Percentiles rank a stretch among this genome's conserved stretches.
Evolutionary conservation across 2,329 filamentous ascomycete species (phyloP).

Genomic region (Bipolaris sorokiniana): DNA sequence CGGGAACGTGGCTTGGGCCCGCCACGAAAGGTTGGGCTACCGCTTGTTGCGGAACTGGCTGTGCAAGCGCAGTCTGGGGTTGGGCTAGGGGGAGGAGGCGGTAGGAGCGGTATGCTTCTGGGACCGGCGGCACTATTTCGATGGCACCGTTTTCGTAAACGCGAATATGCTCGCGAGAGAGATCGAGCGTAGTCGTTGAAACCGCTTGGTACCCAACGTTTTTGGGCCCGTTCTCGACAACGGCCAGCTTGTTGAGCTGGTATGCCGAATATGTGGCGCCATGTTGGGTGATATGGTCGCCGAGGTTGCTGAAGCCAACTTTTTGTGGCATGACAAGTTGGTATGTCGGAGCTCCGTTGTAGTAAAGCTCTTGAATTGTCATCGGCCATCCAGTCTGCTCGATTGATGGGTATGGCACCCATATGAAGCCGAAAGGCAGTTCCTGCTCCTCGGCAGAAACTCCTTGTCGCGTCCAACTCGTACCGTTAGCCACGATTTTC

Average conservation of each 20-base stretch:
- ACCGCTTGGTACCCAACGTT: background rate
- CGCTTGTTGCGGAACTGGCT: background rate
- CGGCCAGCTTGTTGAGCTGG: background rate
- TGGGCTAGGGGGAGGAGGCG: too few species aligned
- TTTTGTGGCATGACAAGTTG: background rate
- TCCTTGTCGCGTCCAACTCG: background rate
- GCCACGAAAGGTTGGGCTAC: too few species aligned
- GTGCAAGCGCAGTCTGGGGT: background rate
- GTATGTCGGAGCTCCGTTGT: background rate
- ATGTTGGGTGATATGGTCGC: background rate
- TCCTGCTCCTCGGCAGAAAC: background rate
- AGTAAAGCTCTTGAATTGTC: background rate
- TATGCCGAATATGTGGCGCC: background rate
- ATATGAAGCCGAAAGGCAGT: background rate
- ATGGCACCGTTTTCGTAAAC: background rate
- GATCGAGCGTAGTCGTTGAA: background rate
- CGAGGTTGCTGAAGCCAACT: slow-evolving; percentile 3
- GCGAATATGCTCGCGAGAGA: background rate
- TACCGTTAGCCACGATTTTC: background rate
- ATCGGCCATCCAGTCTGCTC: background rate
- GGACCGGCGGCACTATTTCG: background rate
- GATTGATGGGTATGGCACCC: background rate
- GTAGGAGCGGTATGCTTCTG: background rate
- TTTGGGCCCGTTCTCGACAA: background rate
- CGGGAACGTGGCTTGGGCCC: too few species aligned